Evolutionary conservation across 495 filamentous ascomycete genomes (phyloP).

Genomic region (Penicillium desertorum): DNA sequence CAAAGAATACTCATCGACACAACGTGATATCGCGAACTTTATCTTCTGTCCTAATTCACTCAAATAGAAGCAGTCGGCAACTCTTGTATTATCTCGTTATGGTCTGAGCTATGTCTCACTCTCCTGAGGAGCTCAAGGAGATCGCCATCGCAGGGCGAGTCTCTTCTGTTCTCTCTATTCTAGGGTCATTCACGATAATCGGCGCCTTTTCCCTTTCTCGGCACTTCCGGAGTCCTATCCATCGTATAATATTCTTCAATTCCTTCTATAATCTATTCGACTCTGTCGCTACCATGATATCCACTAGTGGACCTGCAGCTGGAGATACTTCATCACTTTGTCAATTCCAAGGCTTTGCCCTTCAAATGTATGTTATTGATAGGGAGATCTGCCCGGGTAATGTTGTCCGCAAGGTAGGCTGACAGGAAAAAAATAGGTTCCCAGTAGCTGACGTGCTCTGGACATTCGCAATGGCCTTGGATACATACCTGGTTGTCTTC

Average conservation of each 20-base stretch:
- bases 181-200: conserved; percentile 44
- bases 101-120: conserved; percentile 29
- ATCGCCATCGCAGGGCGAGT: conserved; percentile 39
- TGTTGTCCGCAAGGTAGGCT: not conserved
- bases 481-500: conserved; percentile 49
- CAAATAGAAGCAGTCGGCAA: not conserved
- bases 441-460: conserved; percentile 50
- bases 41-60: not conserved
- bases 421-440: conserved; percentile 34
- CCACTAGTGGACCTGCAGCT: conserved; percentile 38
- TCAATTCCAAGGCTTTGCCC: conserved; percentile 49
- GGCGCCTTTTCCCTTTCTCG: conserved; percentile 36
- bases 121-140: conserved; percentile 28
- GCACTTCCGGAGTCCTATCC: conserved; percentile 48
- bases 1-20: conserved; percentile 16
- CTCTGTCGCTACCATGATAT: conserved; percentile 48
- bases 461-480: conserved; percentile 49
- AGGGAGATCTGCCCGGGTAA: too few species aligned
- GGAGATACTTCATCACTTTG: conserved; percentile 43
- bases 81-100: not conserved
- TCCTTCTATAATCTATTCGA: conserved; percentile 48
- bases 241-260: conserved; percentile 50
- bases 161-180: conserved; percentile 38
- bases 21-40: conserved; percentile 1
- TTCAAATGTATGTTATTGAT: conserved; percentile 46